Conservation (phyloP, 1,139 yeast species). For the Arxiozyma bovina region DNA sequence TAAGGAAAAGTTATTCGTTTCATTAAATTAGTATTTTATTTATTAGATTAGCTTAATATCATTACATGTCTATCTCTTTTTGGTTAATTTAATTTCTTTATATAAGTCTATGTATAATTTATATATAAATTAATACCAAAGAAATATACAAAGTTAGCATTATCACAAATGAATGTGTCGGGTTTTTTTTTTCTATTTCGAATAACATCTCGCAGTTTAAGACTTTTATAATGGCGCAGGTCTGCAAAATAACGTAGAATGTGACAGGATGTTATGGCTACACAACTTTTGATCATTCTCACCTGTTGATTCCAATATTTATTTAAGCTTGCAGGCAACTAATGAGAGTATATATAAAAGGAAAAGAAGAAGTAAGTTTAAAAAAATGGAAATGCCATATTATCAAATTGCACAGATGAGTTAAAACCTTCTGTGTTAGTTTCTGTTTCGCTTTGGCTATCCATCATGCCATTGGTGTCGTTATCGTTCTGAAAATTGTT, state of each 20-base stretch:
- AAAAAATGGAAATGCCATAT: not conserved
- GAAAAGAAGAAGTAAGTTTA: not conserved
- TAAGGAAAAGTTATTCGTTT: too few relatives aligned
- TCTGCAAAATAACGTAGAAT: too few relatives aligned
- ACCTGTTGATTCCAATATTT: too few relatives aligned
- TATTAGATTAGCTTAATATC: not conserved
- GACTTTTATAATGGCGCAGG: too few relatives aligned
- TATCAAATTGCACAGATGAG: not conserved
- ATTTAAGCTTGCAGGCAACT: too few relatives aligned
- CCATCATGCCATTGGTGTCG: not conserved
- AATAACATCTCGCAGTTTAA: too few relatives aligned
- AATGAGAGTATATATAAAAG: too few relatives aligned
- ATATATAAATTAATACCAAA: not conserved
- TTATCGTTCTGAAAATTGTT: not conserved
- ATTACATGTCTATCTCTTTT: not conserved
- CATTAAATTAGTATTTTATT: too few relatives aligned
- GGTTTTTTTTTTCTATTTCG: not conserved
- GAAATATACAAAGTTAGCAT: slow-evolving; percentile 2
- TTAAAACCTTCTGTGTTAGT: not conserved
- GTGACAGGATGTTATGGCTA: not conserved
- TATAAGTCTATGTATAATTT: not conserved
- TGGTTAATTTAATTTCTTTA: not conserved
- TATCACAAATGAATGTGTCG: not conserved
- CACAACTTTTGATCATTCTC: too few relatives aligned
- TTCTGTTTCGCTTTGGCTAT: not conserved